phyloP scores from a whole-genome alignment of 495 filamentous ascomycete species.

The Penicillium bovifimosum region DNA sequence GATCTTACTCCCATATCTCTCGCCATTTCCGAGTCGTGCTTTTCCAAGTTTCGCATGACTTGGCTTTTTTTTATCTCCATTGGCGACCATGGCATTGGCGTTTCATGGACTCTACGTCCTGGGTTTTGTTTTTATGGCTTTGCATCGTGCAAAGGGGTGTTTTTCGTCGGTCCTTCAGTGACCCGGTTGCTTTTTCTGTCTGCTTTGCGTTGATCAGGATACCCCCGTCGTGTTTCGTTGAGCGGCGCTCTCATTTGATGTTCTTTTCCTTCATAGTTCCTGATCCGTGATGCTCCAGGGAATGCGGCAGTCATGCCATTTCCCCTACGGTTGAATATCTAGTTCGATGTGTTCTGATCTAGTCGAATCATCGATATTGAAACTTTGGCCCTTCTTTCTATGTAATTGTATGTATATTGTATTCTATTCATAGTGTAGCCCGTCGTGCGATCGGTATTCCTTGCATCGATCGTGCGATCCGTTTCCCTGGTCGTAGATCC shows the following conservation, averaged over 20 bases:
- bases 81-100: constrained; percentile 28
- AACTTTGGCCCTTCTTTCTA: not conserved
- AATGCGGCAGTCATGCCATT: not conserved
- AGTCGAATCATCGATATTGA: not conserved
- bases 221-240: constrained; percentile 33
- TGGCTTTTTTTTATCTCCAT: constrained; percentile 8
- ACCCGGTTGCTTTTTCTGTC: constrained; percentile 11
- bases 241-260: constrained; percentile 18
- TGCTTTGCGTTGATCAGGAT: constrained; percentile 29
- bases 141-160: constrained; percentile 2
- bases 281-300: constrained; percentile 12
- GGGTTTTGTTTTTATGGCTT: constrained; percentile 8
- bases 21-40: not conserved
- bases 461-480: not conserved
- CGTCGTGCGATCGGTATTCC: not conserved
- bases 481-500: not conserved
- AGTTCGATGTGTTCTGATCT: constrained; percentile 4
- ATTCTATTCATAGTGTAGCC: not conserved
- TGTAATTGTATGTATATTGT: not conserved
- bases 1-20: not conserved
- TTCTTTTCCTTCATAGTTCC: constrained; percentile 15
- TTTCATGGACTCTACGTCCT: constrained; percentile 8
- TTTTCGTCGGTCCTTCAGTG: constrained; percentile 10
- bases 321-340: not conserved
- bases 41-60: constrained; percentile 4